Conservation (phyloP, 2,329 filamentous ascomycete genomes). For the Metarhizium guizhouense region DNA sequence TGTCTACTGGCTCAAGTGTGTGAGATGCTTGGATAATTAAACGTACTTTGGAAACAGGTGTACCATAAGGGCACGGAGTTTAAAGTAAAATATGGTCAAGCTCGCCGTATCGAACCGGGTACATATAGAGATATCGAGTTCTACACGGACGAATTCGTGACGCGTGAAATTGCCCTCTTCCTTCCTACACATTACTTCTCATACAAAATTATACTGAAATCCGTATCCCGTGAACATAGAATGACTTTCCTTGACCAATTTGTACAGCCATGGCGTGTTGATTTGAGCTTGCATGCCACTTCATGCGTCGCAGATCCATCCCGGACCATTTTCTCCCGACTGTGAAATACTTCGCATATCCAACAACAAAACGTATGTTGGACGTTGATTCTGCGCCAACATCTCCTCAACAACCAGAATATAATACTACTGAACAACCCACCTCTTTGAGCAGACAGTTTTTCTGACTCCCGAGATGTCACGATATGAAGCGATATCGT, state of each 20-base stretch:
- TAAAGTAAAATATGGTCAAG: too few relatives aligned
- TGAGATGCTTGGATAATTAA: not conserved
- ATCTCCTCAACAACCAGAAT: not conserved
- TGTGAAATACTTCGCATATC: not conserved
- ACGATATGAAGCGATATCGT: not conserved
- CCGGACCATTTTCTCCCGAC: not conserved
- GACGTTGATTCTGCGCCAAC: not conserved
- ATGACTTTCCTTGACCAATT: not conserved
- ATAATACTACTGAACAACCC: not conserved
- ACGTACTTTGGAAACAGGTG: not conserved
- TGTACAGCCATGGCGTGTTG: not conserved
- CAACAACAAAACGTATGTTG: not conserved
- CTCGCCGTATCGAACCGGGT: too few relatives aligned
- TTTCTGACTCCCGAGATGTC: not conserved
- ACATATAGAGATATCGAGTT: not conserved
- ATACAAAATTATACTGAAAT: not conserved
- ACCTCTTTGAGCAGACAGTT: not conserved
- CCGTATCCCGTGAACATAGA: not conserved
- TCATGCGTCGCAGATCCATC: not conserved
- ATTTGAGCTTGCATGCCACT: not conserved
- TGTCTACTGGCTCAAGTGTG: not conserved
- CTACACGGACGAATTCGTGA: not conserved
- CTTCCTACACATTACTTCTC: not conserved
- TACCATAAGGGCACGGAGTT: too few relatives aligned
- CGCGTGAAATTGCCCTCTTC: not conserved